Evolutionary conservation across 1,284 basidiomycete species (phyloP).

Genomic region (Heterobasidion annosum): DNA sequence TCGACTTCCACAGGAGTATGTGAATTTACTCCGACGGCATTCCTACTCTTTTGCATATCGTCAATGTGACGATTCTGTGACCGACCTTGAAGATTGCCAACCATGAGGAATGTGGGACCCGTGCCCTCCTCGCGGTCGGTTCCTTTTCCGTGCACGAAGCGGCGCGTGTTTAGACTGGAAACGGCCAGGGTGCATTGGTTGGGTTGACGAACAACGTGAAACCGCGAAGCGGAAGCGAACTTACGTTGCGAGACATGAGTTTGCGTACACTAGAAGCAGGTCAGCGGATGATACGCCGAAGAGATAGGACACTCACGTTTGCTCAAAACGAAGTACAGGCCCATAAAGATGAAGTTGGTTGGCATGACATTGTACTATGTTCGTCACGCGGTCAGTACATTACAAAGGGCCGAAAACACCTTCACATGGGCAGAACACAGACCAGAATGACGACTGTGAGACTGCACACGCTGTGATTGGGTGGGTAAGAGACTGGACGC

Average conservation of each 20-base stretch:
- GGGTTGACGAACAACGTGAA: background rate
- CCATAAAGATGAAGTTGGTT: constrained; percentile 47
- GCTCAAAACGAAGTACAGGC: constrained; percentile 52
- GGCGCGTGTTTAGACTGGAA: constrained; percentile 32
- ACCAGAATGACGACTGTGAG: constrained; percentile 49
- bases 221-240: constrained; percentile 12
- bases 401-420: background rate
- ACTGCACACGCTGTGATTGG: constrained; percentile 41
- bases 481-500: background rate
- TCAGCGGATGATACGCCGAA: background rate
- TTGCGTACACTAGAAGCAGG: constrained; percentile 43
- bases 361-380: constrained; percentile 48
- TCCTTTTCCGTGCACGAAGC: constrained; percentile 32
- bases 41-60: background rate
- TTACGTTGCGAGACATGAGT: constrained; percentile 61
- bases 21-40: background rate
- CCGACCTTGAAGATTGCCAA: constrained; percentile 12
- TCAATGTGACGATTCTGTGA: background rate
- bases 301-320: constrained; percentile 36
- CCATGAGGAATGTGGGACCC: constrained; percentile 34
- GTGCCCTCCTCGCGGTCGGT: constrained; percentile 28
- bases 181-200: constrained; percentile 1
- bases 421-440: constrained; percentile 12
- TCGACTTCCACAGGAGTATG: constrained; percentile 20
- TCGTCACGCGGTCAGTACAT: background rate